Percentiles rank a stretch among this genome's conserved stretches.
phyloP scores from a whole-genome alignment of 1,284 basidiomycete genomes.

The Xerocomus amazonicus region DNA sequence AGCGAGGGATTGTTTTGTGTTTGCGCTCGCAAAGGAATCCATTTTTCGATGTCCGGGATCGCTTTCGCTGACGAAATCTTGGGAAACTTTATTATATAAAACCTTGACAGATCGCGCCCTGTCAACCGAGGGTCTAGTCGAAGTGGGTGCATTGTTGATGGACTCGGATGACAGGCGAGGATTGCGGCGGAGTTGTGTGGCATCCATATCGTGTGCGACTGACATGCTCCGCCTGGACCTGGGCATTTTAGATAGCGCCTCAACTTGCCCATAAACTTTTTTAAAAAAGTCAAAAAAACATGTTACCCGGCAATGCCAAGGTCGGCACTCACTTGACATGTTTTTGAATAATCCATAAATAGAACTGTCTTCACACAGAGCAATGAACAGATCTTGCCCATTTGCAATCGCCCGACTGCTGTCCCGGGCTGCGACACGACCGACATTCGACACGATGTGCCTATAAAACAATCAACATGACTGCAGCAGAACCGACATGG shows the following conservation, averaged over 20 bases:
- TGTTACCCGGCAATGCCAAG: not conserved
- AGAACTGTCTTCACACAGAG: slow-evolving; percentile 83
- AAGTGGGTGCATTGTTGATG: slow-evolving; percentile 24
- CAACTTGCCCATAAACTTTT: slow-evolving; percentile 74
- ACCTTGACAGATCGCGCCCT: slow-evolving; percentile 57
- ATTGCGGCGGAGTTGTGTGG: slow-evolving; percentile 34
- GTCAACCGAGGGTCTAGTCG: slow-evolving; percentile 53
- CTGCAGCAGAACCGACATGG: not conserved
- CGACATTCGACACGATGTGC: slow-evolving; percentile 79
- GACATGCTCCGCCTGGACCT: slow-evolving; percentile 68
- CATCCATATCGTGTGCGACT: slow-evolving; percentile 42
- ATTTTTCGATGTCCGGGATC: slow-evolving; percentile 48
- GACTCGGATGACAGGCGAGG: slow-evolving; percentile 34
- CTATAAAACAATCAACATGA: slow-evolving; percentile 38
- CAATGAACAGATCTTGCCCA: slow-evolving; percentile 77
- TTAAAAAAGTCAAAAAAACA: slow-evolving; percentile 1
- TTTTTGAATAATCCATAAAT: slow-evolving; percentile 80
- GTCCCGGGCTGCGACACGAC: slow-evolving; percentile 79
- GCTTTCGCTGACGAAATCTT: slow-evolving; percentile 39
- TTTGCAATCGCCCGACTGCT: slow-evolving; percentile 74
- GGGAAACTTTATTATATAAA: slow-evolving; percentile 45
- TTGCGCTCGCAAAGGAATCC: slow-evolving; percentile 51
- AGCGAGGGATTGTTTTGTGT: slow-evolving; percentile 37
- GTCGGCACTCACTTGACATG: slow-evolving; percentile 67
- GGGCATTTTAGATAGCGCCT: slow-evolving; percentile 56